phyloP scores from a whole-genome alignment of 805 yeast species.

The Saccharomycopsis sp. region DNA sequence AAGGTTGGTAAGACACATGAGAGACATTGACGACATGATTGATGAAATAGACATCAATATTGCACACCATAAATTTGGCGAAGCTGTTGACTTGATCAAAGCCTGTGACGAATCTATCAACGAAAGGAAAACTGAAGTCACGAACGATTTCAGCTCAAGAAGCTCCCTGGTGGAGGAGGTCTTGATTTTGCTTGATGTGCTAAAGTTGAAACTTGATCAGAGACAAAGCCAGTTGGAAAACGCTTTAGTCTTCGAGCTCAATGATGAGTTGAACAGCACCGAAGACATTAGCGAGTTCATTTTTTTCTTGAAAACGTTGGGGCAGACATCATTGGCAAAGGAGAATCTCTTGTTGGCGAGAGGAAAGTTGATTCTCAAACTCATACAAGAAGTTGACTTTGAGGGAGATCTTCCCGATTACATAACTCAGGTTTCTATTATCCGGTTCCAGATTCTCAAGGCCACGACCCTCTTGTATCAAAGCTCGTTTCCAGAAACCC shows the following conservation, averaged over 20 bases:
- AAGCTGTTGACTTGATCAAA: constrained; percentile 30
- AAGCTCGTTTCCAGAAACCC: constrained; percentile 36
- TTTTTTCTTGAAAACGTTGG: constrained; percentile 14
- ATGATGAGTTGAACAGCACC: constrained; percentile 17
- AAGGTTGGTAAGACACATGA: constrained; percentile 37
- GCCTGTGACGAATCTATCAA: constrained; percentile 20
- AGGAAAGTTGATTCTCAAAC: constrained; percentile 13
- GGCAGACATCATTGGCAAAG: constrained; percentile 16
- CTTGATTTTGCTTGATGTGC: constrained; percentile 31
- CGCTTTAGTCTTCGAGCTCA: constrained; percentile 18
- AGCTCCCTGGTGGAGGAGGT: constrained; percentile 8
- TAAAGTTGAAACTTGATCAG: constrained; percentile 32
- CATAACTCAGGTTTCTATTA: constrained; percentile 52
- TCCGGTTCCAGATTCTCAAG: constrained; percentile 51
- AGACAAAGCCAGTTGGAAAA: constrained; percentile 17
- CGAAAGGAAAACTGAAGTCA: constrained; percentile 20
- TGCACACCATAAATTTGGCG: constrained; percentile 48
- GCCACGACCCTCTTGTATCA: constrained; percentile 49
- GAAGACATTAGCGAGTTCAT: constrained; percentile 18
- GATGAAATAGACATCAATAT: constrained; percentile 64
- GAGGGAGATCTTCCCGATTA: constrained; percentile 46
- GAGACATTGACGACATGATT: constrained; percentile 47
- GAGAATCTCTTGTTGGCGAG: constrained; percentile 16
- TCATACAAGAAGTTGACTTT: constrained; percentile 31
- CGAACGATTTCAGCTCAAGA: background rate